phyloP scores from a whole-genome alignment of 2,329 filamentous ascomycete genomes.

The Colletotrichum melonis region DNA sequence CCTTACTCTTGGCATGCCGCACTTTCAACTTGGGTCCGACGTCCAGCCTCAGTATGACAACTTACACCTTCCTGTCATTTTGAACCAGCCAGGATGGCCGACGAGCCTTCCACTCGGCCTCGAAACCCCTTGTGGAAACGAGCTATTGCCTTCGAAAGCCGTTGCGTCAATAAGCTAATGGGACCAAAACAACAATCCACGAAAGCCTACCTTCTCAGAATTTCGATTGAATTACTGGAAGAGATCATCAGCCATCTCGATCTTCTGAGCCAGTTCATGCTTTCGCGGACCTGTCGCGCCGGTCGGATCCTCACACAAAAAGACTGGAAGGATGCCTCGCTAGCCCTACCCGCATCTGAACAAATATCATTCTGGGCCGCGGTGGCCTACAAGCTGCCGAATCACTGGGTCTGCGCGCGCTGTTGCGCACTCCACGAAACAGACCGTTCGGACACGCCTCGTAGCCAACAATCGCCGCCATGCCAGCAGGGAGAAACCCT shows the following conservation, averaged over 20 bases:
- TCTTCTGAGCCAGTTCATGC: not conserved
- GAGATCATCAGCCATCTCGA: not conserved
- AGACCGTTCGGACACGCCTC: not conserved
- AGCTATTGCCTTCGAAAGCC: not conserved
- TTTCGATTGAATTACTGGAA: not conserved
- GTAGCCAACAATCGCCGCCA: not conserved
- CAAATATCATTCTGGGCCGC: not conserved
- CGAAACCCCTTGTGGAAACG: not conserved
- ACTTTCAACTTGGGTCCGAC: not conserved
- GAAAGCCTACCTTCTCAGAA: not conserved
- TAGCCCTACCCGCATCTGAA: not conserved
- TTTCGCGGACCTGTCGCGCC: not conserved
- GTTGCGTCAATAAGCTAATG: not conserved
- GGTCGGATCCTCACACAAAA: not conserved
- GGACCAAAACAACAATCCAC: not conserved
- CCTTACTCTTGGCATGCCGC: not conserved
- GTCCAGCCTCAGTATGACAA: not conserved
- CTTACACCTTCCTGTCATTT: not conserved
- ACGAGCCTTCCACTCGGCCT: not conserved
- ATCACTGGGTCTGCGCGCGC: constrained; percentile 7
- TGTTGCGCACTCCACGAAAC: not conserved
- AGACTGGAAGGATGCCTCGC: not conserved
- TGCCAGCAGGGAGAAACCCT: not conserved
- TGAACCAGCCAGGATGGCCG: not conserved
- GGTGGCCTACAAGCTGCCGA: not conserved